A percentile compares a stretch with the other conserved stretches of the same genome.
Evolutionary conservation across 1,139 yeast species (phyloP).

Genomic region (Candida sanyaensis): DNA sequence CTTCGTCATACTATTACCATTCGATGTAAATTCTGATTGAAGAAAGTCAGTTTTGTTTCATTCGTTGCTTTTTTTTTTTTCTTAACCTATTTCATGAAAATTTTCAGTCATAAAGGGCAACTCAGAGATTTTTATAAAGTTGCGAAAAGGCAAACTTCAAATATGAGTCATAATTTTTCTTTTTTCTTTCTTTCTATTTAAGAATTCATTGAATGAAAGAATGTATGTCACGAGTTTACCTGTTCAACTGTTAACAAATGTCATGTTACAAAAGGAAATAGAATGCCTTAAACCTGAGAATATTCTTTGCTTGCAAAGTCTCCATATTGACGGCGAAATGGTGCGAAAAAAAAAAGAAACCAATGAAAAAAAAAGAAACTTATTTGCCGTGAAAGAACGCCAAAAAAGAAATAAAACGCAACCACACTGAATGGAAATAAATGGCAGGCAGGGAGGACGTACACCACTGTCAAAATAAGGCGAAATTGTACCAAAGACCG

Average conservation of each 20-base stretch:
- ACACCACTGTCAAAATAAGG: no score
- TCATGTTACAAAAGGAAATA: neutral
- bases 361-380: neutral
- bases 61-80: neutral
- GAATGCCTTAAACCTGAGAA: neutral
- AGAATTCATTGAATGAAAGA: neutral
- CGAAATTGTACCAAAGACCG: neutral
- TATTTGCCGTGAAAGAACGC: neutral
- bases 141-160: conserved; percentile 7
- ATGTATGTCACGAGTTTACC: neutral
- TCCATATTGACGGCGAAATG: neutral
- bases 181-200: neutral
- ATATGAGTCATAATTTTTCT: conserved; percentile 7
- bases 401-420: neutral
- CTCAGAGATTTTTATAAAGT: conserved; percentile 1
- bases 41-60: neutral
- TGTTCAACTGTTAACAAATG: neutral
- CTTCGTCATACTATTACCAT: no score
- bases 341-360: neutral
- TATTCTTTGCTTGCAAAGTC: neutral
- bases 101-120: conserved; percentile 4
- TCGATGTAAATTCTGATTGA: no score
- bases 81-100: neutral
- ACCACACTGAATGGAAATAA: no score
- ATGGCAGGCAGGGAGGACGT: no score